phyloP scores from a whole-genome alignment of 2,329 filamentous ascomycete species.

The Epicoccum sorghinum region DNA sequence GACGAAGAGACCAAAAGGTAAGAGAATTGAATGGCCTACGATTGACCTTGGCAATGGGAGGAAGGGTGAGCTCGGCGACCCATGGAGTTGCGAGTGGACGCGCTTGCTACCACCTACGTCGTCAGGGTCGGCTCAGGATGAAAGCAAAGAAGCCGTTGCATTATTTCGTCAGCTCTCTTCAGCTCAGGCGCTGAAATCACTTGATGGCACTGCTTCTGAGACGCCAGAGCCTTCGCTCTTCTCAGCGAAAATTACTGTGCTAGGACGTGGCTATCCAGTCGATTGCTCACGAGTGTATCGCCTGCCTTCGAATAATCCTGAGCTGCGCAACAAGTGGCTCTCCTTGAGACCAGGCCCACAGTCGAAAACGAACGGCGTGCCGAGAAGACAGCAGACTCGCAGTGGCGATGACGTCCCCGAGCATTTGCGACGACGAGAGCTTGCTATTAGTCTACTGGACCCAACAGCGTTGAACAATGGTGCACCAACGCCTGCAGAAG shows the following conservation, averaged over 20 bases:
- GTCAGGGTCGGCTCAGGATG: slow-evolving; percentile 6
- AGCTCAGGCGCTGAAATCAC: slow-evolving; percentile 36
- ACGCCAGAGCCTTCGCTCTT: slow-evolving; percentile 48
- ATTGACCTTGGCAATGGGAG: slow-evolving; percentile 74
- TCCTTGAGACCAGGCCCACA: slow-evolving; percentile 51
- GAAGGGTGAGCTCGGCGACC: slow-evolving; percentile 82
- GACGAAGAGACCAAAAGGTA: slow-evolving; percentile 80
- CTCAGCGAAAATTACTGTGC: slow-evolving; percentile 70
- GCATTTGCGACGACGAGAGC: slow-evolving; percentile 25
- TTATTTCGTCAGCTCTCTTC: slow-evolving; percentile 31
- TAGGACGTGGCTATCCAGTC: slow-evolving; percentile 72
- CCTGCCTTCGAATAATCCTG: slow-evolving; percentile 64
- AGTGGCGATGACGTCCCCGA: slow-evolving; percentile 25
- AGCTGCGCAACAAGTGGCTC: slow-evolving; percentile 75
- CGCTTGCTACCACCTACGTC: slow-evolving; percentile 56
- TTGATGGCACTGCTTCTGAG: slow-evolving; percentile 8
- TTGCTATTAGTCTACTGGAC: slow-evolving; percentile 37
- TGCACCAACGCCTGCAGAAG: slow-evolving; percentile 31
- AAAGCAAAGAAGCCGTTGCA: slow-evolving; percentile 20
- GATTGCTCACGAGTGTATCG: slow-evolving; percentile 84
- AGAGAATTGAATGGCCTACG: slow-evolving; percentile 75
- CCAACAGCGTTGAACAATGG: slow-evolving; percentile 1
- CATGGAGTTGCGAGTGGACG: slow-evolving; percentile 86
- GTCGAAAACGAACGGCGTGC: slow-evolving; percentile 4
- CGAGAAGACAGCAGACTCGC: slow-evolving; percentile 20